phyloP scores from a whole-genome alignment of 257 asterid genomes.

The Osmanthus fragrans region DNA sequence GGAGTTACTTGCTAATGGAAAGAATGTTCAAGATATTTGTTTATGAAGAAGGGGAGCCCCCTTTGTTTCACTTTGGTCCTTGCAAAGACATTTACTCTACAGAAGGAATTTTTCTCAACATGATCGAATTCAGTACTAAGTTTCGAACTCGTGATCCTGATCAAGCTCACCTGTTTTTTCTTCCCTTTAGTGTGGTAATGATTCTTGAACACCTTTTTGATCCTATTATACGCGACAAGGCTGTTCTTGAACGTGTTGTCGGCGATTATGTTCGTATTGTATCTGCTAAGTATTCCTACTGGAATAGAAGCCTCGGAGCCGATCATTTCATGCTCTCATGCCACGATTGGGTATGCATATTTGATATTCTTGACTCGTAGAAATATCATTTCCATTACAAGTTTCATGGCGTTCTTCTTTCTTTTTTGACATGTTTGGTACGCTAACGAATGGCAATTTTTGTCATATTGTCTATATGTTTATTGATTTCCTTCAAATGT shows the following conservation, averaged over 20 bases:
- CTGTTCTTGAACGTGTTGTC: conserved; percentile 49
- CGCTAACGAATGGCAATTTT: too few species aligned
- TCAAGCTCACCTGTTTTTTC: conserved; percentile 61
- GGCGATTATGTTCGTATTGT: conserved; percentile 44
- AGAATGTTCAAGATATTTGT: conserved; percentile 52
- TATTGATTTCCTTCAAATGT: background rate
- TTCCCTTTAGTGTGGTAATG: conserved; percentile 76
- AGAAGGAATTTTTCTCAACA: conserved; percentile 59
- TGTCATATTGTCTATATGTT: too few species aligned
- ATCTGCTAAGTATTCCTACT: conserved; percentile 54
- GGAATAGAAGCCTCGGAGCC: conserved; percentile 69
- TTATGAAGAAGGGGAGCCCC: conserved; percentile 70
- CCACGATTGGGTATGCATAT: conserved; percentile 62
- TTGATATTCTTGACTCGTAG: background rate
- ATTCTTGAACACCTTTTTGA: conserved; percentile 55
- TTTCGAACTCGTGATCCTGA: conserved; percentile 49
- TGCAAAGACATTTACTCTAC: conserved; percentile 52
- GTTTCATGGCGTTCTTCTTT: too few species aligned
- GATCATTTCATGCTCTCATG: conserved; percentile 79
- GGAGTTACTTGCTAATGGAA: conserved; percentile 71
- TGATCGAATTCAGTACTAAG: conserved; percentile 36
- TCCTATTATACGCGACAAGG: conserved; percentile 59
- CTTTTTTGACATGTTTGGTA: too few species aligned
- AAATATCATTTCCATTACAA: too few species aligned
- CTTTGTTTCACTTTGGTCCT: conserved; percentile 64